Evolutionary conservation across 805 yeast genomes (phyloP).

Genomic region (Wickerhamiella siamensis): DNA sequence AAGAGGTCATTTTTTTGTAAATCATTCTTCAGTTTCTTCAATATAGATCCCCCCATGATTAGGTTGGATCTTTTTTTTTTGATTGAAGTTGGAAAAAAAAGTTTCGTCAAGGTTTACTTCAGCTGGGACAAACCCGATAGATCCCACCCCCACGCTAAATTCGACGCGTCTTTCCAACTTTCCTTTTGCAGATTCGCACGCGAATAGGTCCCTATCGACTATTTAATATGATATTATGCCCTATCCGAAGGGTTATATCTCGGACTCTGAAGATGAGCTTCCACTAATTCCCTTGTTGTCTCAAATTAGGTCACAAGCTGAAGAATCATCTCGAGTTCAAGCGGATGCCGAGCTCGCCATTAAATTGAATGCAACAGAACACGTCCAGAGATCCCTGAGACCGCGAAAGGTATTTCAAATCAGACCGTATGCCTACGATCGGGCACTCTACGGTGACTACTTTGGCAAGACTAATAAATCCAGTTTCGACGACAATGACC

Average conservation of each 20-base stretch:
- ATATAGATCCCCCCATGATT: conserved; percentile 16
- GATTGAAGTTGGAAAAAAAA: too few species aligned
- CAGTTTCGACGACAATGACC: not conserved
- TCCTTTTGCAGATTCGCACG: too few species aligned
- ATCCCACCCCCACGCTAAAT: too few species aligned
- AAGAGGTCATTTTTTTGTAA: conserved; percentile 40
- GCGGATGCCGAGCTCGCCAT: too few species aligned
- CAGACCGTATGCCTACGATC: conserved; percentile 4
- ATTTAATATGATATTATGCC: not conserved
- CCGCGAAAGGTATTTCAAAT: conserved; percentile 1
- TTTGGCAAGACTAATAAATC: not conserved
- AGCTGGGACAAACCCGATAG: too few species aligned
- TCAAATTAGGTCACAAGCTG: too few species aligned
- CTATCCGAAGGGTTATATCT: conserved; percentile 3
- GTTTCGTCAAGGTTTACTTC: too few species aligned
- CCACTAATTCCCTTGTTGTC: not conserved
- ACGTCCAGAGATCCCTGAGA: not conserved
- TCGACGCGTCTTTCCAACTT: too few species aligned
- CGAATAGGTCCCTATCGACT: too few species aligned
- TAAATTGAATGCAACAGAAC: not conserved
- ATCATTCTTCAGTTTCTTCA: conserved; percentile 18
- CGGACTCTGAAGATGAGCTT: conserved; percentile 4
- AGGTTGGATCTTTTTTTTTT: too few species aligned
- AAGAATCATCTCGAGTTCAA: too few species aligned
- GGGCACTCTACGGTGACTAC: conserved; percentile 1